Percentiles rank a stretch among this genome's conserved stretches.
These are phyloP conservation scores for Rubia yunnanensis DNA, from an alignment of 257 asterid genomes.

Conservation along the genomic window DNA sequence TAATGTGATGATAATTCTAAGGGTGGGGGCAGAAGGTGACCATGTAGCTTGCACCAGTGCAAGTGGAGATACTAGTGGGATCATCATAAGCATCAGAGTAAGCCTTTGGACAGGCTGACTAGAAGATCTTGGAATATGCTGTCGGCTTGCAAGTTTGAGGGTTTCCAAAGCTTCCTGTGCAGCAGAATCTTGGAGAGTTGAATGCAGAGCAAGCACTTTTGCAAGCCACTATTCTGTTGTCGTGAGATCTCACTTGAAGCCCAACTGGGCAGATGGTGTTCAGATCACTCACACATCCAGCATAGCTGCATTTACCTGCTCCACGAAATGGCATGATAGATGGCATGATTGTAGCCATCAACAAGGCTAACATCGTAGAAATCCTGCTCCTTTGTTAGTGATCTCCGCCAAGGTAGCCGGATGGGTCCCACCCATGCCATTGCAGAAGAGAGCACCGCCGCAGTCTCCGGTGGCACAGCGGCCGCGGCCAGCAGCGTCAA, in stretches of 20 bases:
- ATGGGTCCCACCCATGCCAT: conserved; percentile 84
- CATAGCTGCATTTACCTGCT: conserved; percentile 78
- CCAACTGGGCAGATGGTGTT: conserved; percentile 95
- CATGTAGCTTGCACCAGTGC: conserved; percentile 70
- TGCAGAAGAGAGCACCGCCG: conserved; percentile 75
- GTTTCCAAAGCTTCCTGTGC: conserved; percentile 79
- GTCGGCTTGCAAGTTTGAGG: conserved; percentile 94
- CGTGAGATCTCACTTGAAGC: conserved; percentile 77
- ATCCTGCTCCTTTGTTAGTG: conserved; percentile 72
- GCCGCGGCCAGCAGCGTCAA: conserved; percentile 61
- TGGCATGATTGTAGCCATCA: conserved; percentile 83
- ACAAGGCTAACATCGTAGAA: conserved; percentile 95
- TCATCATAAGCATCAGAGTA: conserved; percentile 97
- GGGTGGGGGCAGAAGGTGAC: conserved; percentile 90
- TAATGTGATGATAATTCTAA: no score
- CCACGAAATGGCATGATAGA: conserved; percentile 68
- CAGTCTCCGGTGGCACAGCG: conserved; percentile 92
- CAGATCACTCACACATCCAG: conserved; percentile 85
- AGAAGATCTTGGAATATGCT: conserved; percentile 80
- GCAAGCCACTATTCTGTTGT: conserved; percentile 72
- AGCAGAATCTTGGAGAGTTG: conserved; percentile 82
- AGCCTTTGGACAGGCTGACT: conserved; percentile 85
- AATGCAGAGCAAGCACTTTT: conserved; percentile 90
- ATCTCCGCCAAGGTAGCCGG: conserved; percentile 92
- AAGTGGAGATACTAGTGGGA: conserved; percentile 90